A percentile compares a stretch with the other conserved stretches of the same genome.
These are phyloP conservation scores for Beta corolliflora DNA, from an alignment of 179 eudicot species.

Conservation along the genomic window DNA sequence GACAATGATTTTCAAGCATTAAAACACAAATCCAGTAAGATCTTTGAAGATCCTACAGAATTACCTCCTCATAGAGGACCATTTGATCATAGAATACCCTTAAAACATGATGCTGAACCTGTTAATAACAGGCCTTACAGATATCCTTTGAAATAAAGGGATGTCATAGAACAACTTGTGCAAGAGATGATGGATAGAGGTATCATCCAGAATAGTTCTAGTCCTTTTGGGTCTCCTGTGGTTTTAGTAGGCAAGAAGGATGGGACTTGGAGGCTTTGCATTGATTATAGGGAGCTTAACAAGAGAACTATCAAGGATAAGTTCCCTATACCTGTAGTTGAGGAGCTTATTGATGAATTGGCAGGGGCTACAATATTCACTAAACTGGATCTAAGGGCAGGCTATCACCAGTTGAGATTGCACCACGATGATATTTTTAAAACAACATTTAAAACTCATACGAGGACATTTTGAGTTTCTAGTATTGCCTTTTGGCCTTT, in stretches of 20 bases:
- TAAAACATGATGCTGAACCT: not conserved
- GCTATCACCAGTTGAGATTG: no score
- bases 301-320: not conserved
- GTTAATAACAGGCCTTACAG: slow-evolving; percentile 11
- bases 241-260: no score
- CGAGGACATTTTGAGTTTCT: no score
- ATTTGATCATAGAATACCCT: not conserved
- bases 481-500: no score
- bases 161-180: no score
- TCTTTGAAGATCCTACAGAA: not conserved
- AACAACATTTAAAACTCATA: no score
- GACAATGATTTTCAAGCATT: not conserved
- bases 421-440: no score
- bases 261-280: no score
- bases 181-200: not conserved
- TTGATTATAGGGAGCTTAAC: slow-evolving; percentile 3
- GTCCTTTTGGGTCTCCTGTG: no score
- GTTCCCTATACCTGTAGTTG: not conserved
- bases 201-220: no score
- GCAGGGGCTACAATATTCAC: not conserved
- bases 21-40: not conserved
- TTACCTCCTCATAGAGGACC: not conserved
- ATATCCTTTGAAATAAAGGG: not conserved
- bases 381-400: no score
- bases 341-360: slow-evolving; percentile 10